Evolutionary conservation across 2,329 filamentous ascomycete species (phyloP).

Genomic region (Alternaria sp.): DNA sequence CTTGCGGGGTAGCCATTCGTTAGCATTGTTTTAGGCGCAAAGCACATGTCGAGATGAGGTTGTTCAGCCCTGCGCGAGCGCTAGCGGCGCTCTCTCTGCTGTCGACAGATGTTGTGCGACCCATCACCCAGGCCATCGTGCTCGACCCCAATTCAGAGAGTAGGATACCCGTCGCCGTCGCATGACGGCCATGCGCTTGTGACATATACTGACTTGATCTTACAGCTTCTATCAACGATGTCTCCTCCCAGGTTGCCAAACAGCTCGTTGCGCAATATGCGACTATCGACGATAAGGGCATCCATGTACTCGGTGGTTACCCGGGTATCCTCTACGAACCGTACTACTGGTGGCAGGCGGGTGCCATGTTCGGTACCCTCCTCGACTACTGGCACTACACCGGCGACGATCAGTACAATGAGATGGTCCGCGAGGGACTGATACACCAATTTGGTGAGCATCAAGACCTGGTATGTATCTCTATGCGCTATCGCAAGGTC

Average conservation of each 20-base stretch:
- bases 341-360: constrained; percentile 73
- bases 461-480: constrained; percentile 31
- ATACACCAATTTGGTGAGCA: constrained; percentile 42
- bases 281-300: constrained; percentile 56
- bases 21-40: constrained; percentile 9
- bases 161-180: constrained; percentile 3
- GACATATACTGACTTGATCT: constrained; percentile 1
- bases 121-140: constrained; percentile 26
- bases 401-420: constrained; percentile 73
- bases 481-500: no score
- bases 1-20: constrained; percentile 7
- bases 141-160: constrained; percentile 34
- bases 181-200: background rate
- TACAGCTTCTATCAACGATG: constrained; percentile 55
- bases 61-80: constrained; percentile 34
- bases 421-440: constrained; percentile 63
- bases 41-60: constrained; percentile 34
- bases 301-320: constrained; percentile 50
- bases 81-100: constrained; percentile 36
- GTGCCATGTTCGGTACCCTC: constrained; percentile 72
- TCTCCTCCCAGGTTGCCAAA: constrained; percentile 53
- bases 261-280: constrained; percentile 62
- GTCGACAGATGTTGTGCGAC: constrained; percentile 26
- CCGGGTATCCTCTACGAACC: constrained; percentile 54
- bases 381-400: constrained; percentile 89